Conservation (phyloP, 179 eudicot species). For the Spergularia azorica region DNA sequence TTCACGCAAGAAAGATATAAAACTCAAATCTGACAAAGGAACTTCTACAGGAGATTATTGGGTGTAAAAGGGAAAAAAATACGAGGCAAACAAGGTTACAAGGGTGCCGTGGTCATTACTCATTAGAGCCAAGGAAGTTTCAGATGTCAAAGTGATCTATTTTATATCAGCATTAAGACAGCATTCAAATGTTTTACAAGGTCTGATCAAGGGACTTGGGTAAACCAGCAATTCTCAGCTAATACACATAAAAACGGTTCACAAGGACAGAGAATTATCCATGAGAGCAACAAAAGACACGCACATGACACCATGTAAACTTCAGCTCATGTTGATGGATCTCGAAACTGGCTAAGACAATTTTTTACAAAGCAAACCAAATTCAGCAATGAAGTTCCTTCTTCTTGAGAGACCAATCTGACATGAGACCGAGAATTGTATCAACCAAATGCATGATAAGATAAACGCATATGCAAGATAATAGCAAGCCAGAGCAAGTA, state of each 20-base stretch:
- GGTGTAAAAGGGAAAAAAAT: not conserved
- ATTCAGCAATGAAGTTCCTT: constrained; percentile 16
- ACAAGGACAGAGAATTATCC: constrained; percentile 13
- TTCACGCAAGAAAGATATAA: too few species aligned
- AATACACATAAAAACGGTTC: constrained; percentile 26
- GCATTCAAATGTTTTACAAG: constrained; percentile 26
- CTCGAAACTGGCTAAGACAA: constrained; percentile 13
- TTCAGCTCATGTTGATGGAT: constrained; percentile 18
- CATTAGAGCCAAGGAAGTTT: not conserved
- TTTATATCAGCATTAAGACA: constrained; percentile 27
- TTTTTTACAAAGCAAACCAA: constrained; percentile 27
- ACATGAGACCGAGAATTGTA: constrained; percentile 4
- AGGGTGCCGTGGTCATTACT: too few species aligned
- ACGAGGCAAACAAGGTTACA: not conserved
- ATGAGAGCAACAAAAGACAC: constrained; percentile 8
- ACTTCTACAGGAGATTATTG: not conserved
- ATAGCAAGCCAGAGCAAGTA: not conserved
- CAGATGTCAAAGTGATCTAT: constrained; percentile 24
- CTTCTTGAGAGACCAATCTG: constrained; percentile 26
- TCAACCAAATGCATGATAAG: not conserved
- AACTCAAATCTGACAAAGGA: too few species aligned
- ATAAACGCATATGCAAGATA: not conserved
- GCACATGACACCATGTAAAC: constrained; percentile 16
- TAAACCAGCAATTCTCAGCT: constrained; percentile 24
- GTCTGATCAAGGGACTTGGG: not conserved